Conservation (phyloP, 1,139 yeast species). For the Sugiyamaella grinbergsii region DNA sequence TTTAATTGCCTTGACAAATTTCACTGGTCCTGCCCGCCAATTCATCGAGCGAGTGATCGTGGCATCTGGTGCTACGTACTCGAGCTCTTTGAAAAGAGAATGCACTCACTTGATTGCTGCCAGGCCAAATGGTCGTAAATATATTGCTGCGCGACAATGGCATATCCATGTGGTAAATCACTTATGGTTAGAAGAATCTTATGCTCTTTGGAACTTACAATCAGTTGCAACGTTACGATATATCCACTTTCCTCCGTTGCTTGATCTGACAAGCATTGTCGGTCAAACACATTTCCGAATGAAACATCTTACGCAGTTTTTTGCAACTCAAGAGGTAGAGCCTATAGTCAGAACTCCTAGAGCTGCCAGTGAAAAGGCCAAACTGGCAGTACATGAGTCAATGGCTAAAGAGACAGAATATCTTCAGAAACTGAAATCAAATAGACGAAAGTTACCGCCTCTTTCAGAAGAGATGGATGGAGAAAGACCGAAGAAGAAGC, state of each 20-base stretch:
- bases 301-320: constrained; percentile 49
- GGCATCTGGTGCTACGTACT: constrained; percentile 74
- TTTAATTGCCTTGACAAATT: constrained; percentile 71
- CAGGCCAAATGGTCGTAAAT: constrained; percentile 69
- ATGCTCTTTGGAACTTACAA: constrained; percentile 58
- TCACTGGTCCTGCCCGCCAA: constrained; percentile 78
- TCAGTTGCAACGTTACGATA: constrained; percentile 51
- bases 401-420: constrained; percentile 67
- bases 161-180: constrained; percentile 68
- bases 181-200: constrained; percentile 88
- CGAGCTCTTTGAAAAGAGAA: constrained; percentile 62
- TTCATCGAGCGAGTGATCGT: constrained; percentile 68
- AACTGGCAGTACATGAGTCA: constrained; percentile 63
- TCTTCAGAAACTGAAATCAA: constrained; percentile 45
- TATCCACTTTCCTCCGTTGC: constrained; percentile 49
- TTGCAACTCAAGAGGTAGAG: constrained; percentile 31
- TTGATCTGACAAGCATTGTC: constrained; percentile 49
- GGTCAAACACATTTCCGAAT: constrained; percentile 55
- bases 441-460: constrained; percentile 20
- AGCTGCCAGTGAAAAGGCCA: constrained; percentile 68
- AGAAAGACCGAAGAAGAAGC: constrained; percentile 12
- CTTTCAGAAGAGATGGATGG: constrained; percentile 23
- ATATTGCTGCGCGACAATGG: constrained; percentile 68
- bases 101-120: constrained; percentile 78
- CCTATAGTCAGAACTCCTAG: constrained; percentile 36